phyloP scores from a whole-genome alignment of 768 basidiomycete genomes.

The Mycena galericulata region DNA sequence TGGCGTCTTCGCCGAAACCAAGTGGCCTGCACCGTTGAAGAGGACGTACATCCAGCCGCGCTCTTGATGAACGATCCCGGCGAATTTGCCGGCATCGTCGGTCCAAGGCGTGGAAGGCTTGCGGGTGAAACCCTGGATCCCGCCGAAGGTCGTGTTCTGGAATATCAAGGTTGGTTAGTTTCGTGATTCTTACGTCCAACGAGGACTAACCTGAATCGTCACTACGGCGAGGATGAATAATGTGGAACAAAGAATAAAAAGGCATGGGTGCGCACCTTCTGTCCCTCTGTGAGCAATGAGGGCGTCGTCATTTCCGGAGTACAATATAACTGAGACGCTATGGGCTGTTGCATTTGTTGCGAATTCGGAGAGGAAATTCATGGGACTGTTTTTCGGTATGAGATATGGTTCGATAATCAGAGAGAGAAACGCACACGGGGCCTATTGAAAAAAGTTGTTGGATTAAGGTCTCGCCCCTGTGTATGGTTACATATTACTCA shows the following conservation, averaged over 20 bases:
- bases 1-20: constrained; percentile 52
- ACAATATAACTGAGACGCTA: constrained; percentile 66
- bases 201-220: constrained; percentile 61
- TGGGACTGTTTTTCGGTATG: constrained; percentile 55
- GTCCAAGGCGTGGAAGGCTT: constrained; percentile 77
- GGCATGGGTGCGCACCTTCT: constrained; percentile 58
- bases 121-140: constrained; percentile 78
- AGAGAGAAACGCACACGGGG: constrained; percentile 45
- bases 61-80: constrained; percentile 81
- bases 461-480: constrained; percentile 1
- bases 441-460: constrained; percentile 36
- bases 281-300: constrained; percentile 73
- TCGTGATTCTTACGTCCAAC: background rate
- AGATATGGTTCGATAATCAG: background rate
- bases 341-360: constrained; percentile 71
- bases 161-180: constrained; percentile 17
- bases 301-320: constrained; percentile 77
- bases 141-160: constrained; percentile 85
- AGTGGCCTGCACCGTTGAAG: constrained; percentile 56
- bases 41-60: constrained; percentile 71
- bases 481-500: constrained; percentile 41
- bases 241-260: background rate
- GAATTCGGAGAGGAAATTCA: constrained; percentile 73
- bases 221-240: constrained; percentile 53
- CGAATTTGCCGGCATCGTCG: constrained; percentile 67